These are phyloP conservation scores for Obba rivulosa DNA, from an alignment of 768 basidiomycete species.

Conservation along the genomic window DNA sequence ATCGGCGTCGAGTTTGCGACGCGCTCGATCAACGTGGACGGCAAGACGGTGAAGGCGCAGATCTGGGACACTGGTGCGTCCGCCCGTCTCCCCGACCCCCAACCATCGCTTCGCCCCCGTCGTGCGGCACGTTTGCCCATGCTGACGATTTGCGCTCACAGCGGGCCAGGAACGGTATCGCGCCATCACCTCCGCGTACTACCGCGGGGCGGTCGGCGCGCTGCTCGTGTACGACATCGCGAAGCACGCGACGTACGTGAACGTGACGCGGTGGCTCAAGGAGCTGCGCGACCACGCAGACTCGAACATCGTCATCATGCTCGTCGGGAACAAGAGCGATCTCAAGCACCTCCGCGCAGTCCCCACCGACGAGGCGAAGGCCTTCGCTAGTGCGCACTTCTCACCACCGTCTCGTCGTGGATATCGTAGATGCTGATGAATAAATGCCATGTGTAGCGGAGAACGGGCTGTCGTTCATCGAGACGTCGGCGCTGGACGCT, in stretches of 20 bases:
- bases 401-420: neutral
- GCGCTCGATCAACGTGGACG: slow-evolving; percentile 90
- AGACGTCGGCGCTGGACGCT: slow-evolving; percentile 99
- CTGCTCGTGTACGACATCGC: slow-evolving; percentile 93
- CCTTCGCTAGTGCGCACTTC: slow-evolving; percentile 66
- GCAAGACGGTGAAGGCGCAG: slow-evolving; percentile 96
- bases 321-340: slow-evolving; percentile 58
- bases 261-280: slow-evolving; percentile 91
- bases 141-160: slow-evolving; percentile 25
- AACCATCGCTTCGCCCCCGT: neutral
- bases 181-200: slow-evolving; percentile 98
- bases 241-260: slow-evolving; percentile 91
- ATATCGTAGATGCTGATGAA: neutral
- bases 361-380: slow-evolving; percentile 95
- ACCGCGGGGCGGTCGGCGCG: slow-evolving; percentile 93
- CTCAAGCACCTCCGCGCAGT: slow-evolving; percentile 96
- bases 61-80: slow-evolving; percentile 96
- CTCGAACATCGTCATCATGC: slow-evolving; percentile 25
- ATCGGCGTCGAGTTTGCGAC: slow-evolving; percentile 99
- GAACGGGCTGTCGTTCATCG: slow-evolving; percentile 91
- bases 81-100: neutral
- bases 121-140: neutral
- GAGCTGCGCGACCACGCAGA: slow-evolving; percentile 97
- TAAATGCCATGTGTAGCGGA: slow-evolving; percentile 50
- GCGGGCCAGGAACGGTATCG: slow-evolving; percentile 97